Evolutionary conservation across 164 flowering plant species (phyloP).

Genomic region (Paratinospora sagittata): DNA sequence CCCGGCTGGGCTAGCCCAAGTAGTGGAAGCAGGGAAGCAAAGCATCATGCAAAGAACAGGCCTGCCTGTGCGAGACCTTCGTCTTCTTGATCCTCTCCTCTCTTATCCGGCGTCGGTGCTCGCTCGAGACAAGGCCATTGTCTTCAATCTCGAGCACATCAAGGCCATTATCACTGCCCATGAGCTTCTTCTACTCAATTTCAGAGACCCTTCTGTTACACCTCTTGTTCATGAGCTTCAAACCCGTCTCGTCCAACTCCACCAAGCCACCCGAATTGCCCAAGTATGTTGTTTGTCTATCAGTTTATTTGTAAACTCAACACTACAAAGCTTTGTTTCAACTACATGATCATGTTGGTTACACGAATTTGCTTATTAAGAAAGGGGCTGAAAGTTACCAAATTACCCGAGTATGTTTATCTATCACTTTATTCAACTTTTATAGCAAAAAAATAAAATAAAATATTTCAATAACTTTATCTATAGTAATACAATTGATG

Average conservation of each 20-base stretch:
- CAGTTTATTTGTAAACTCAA: too few relatives aligned
- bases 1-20: conserved; percentile 51
- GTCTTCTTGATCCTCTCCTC: conserved; percentile 87
- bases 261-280: too few relatives aligned
- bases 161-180: conserved; percentile 88
- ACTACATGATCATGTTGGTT: too few relatives aligned
- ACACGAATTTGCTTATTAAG: too few relatives aligned
- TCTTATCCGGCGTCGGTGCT: conserved; percentile 88
- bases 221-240: conserved; percentile 83
- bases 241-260: conserved; percentile 13
- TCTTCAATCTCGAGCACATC: conserved; percentile 91
- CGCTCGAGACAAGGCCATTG: conserved; percentile 91
- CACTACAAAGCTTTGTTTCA: too few relatives aligned
- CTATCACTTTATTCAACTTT: too few relatives aligned
- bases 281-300: too few relatives aligned
- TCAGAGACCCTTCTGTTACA: conserved; percentile 71
- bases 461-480: too few relatives aligned
- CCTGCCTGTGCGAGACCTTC: conserved; percentile 87
- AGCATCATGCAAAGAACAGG: conserved; percentile 89
- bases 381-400: too few relatives aligned
- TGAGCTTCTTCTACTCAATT: conserved; percentile 75
- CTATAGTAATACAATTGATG: too few relatives aligned
- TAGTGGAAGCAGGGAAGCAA: conserved; percentile 80
- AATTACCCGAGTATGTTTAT: too few relatives aligned
- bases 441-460: too few relatives aligned